These are phyloP conservation scores for Pontederia paniculata DNA, from an alignment of 176 grass and related monocot species.

Conservation along the genomic window DNA sequence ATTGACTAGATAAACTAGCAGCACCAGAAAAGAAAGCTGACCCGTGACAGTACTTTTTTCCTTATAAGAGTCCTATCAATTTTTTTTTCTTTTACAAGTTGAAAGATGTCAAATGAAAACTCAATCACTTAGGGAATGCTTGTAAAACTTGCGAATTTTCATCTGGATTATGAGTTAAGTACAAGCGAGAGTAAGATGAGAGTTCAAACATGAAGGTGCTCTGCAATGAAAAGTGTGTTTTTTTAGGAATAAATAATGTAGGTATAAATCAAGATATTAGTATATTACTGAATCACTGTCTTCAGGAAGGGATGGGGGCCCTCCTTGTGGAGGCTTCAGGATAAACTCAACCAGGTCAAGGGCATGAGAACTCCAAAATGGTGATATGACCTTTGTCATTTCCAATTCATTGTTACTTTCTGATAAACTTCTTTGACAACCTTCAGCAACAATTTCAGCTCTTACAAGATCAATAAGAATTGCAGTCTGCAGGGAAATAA, in stretches of 20 bases:
- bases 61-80: no score
- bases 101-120: no score
- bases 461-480: constrained; percentile 81
- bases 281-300: constrained; percentile 54
- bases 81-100: no score
- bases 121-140: no score
- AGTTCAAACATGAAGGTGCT: no score
- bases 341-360: constrained; percentile 51
- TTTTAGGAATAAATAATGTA: no score
- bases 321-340: constrained; percentile 69
- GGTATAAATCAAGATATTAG: neutral
- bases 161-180: neutral
- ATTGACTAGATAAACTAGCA: no score
- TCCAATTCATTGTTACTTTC: constrained; percentile 15
- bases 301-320: constrained; percentile 62
- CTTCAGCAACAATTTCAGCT: constrained; percentile 37
- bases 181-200: neutral
- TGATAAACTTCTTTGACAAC: constrained; percentile 12
- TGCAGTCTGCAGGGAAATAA: constrained; percentile 34
- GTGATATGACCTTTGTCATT: constrained; percentile 6
- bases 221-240: no score
- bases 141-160: no score
- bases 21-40: no score
- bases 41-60: no score
- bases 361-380: constrained; percentile 34